Evolutionary conservation across 768 basidiomycete species (phyloP).

Genomic region (Tylopilus cervinicoccineus): DNA sequence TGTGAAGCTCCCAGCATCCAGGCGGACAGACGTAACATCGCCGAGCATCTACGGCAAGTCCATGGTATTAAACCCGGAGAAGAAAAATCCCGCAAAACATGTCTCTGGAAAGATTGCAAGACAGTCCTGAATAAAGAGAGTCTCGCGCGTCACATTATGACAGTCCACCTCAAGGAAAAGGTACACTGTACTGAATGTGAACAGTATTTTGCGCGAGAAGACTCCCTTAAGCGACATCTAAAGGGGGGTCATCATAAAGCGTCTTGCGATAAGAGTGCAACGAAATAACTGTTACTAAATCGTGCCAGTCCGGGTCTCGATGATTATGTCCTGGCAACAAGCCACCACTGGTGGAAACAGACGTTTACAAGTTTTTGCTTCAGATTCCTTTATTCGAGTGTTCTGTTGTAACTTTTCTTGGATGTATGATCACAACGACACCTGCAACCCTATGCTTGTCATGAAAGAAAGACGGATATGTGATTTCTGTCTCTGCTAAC

Average conservation of each 20-base stretch:
- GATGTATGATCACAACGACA: too few relatives aligned
- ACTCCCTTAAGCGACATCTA: slow-evolving; percentile 26
- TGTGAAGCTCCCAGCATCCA: slow-evolving; percentile 3
- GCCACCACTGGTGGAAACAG: too few relatives aligned
- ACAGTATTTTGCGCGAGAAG: slow-evolving; percentile 24
- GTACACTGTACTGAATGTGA: slow-evolving; percentile 16
- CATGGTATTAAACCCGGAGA: slow-evolving; percentile 17
- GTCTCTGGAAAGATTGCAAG: slow-evolving; percentile 19
- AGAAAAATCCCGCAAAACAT: slow-evolving; percentile 13
- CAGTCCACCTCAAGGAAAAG: slow-evolving; percentile 22
- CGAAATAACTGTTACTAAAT: background rate
- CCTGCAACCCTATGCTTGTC: too few relatives aligned
- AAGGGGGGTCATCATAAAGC: slow-evolving; percentile 16
- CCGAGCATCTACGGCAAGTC: slow-evolving; percentile 10
- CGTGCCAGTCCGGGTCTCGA: background rate
- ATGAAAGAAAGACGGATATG: too few relatives aligned
- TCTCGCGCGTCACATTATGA: slow-evolving; percentile 22
- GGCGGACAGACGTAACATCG: slow-evolving; percentile 14
- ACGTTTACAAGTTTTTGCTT: too few relatives aligned
- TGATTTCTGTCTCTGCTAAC: too few relatives aligned
- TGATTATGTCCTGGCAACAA: too few relatives aligned
- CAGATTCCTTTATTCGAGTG: too few relatives aligned
- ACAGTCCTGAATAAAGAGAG: slow-evolving; percentile 28
- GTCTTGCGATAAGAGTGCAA: background rate
- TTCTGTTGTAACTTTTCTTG: too few relatives aligned